Base-by-base conservation (phyloP, 371 early-diverging fungal species). In the Blakeslea trispora region DNA sequence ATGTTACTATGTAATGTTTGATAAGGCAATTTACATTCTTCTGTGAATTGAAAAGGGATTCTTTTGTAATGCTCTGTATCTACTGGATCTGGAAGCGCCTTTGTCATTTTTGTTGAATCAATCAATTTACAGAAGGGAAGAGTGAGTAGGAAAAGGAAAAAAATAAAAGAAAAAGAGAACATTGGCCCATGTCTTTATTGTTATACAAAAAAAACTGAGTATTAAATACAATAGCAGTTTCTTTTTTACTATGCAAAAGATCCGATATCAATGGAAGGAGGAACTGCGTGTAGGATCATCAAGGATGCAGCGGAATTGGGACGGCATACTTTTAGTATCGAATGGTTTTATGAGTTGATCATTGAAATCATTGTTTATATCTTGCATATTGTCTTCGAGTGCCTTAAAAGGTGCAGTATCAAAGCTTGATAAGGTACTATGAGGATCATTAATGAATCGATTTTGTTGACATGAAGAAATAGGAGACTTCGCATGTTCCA, bases 11-110 rank as follows among this genome's bases (percentile, higher is more conserved):
- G 14, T 6, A 24, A 32, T 22, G 3, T 35, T 28, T 7, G 7
- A 6, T 32, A 11, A 57, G 23, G 21, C 17, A 22, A 45, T 35
- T 58, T 72, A 73, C 77, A 37, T 59, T 76, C 71, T 69, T 76
- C 73, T 19, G 59, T 71, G 22, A 76, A 76, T 48, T 68, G 54
- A 57, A 73, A 76, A 3, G 73, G 77, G 8, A 70, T 57, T 15
- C 41, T 57, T 19, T 63, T 47, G 53, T 73, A 76, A 35, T 67
- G 17, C 8, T 53, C 47, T 24, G 71, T 63, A 48, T 58, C 57
- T 23, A 18, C 9, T 8, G 69, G 69, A 21, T 61, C 53, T 19
- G 65, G 70, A 31, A 74, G 32, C 18, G 18, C 43, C 28, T 35
- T 43, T 21, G 45, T 43, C 54, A 62, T 50, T 41, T 39, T 45